phyloP scores from a whole-genome alignment of 371 early-diverging fungal genomes.

The Rhizopus stolonifer region DNA sequence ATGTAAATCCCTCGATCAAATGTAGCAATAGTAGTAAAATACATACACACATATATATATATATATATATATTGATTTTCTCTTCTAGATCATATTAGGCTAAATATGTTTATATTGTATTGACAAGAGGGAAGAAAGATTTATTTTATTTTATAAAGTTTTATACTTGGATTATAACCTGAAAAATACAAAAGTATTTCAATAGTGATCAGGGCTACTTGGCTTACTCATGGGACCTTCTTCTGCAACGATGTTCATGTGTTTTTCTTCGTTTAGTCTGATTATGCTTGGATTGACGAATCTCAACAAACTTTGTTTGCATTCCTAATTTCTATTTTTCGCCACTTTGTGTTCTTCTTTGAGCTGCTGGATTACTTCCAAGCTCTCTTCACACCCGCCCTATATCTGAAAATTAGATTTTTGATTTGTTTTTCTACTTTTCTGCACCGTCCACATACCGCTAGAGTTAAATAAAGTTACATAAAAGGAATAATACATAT shows the following conservation, averaged over 20 bases:
- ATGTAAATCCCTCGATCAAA: not conserved
- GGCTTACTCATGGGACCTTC: constrained; percentile 3
- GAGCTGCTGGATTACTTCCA: constrained; percentile 9
- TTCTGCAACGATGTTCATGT: constrained; percentile 6
- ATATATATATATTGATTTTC: too few relatives aligned
- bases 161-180: too few relatives aligned
- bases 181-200: too few relatives aligned
- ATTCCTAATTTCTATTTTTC: constrained; percentile 7
- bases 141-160: too few relatives aligned
- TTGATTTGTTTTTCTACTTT: constrained; percentile 14
- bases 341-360: constrained; percentile 11
- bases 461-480: constrained; percentile 14
- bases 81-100: too few relatives aligned
- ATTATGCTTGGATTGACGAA: constrained; percentile 12
- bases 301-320: constrained; percentile 11
- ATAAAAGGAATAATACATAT: constrained; percentile 9
- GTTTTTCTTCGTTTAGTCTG: constrained; percentile 7
- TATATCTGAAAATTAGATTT: constrained; percentile 15
- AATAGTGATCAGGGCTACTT: too few relatives aligned
- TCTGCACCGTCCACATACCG: constrained; percentile 11
- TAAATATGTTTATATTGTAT: too few relatives aligned
- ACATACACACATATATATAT: too few relatives aligned
- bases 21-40: too few relatives aligned
- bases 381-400: constrained; percentile 14
- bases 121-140: too few relatives aligned